Base-by-base conservation (phyloP, 2,329 filamentous ascomycete genomes). In the Beauveria sp. region DNA sequence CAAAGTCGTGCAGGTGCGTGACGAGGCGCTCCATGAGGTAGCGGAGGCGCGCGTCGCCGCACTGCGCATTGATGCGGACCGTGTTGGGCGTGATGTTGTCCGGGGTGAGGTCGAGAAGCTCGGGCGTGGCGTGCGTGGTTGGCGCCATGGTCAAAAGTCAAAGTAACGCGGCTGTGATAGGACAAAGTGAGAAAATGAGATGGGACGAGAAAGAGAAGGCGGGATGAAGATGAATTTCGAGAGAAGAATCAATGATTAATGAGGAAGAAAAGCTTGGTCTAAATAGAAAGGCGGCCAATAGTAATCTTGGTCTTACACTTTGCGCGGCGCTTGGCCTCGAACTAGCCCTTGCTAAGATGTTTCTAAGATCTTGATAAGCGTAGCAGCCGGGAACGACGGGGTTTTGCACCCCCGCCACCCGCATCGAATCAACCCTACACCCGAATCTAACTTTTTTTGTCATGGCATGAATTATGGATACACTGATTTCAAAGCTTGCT, bases 21-120 rank as follows among this genome's bases (percentile, higher is more conserved):
- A 91, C 86, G 1, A 91, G 79, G 7, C 86, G 77, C 66, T 90
- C 85, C 61, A 92, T 78, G 24, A 92, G 72, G 68, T 88, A 91
- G 66, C 82, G 86, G 59, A 89, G 72, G 16, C 89, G 80, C 7
- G 79, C 73, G 67, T 90, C 80, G 3, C 76, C 69, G 67, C 83
- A 82, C 72, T 84, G 80, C 0, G 87, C 87, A 73, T 92, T 92
- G 71, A 91, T 88, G 47, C 79, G 76, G 66, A 87, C 78, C 20
- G 86, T 85, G 68, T 91, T 90, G 47, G 86, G 80, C 48, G 88
- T 91, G 69, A 91, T 91, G 73, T 90, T 91, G 66, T 89, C 86
- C 61, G 84, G 85, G 1, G 85, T 90, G 22, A 90, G 78, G 71
- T 90, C 83, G 7, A 57, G 55, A 18, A 57, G 55, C 55, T 57